Base-by-base conservation (phyloP, 305 asterid species). In the Fraxinus paxiana region DNA sequence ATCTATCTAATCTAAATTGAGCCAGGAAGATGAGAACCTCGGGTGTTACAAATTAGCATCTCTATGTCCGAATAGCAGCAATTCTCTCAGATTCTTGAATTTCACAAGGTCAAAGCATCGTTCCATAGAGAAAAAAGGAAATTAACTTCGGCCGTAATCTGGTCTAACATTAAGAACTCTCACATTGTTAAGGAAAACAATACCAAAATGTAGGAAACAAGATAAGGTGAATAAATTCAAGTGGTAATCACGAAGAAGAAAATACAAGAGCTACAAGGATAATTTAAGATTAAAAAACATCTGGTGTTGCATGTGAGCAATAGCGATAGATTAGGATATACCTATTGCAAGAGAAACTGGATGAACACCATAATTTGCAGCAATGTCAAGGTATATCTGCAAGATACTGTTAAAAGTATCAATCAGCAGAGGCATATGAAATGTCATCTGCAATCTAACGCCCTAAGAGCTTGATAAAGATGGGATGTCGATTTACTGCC, bases 301-400 rank as follows among this genome's bases (percentile, higher is more conserved):
- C 31, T 6, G 24, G 73, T 65, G 33, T 8, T 26, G 69, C 69
- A 56, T 18, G 30, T 5, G 28, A 56, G 30, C 30, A 56, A 56
- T 9, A 34, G 31, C 1, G 48, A 33, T n/a, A 63, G 69, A 10
- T 35, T 79, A 51, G 20, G 30, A 28, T 46, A 76, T 88, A 95
- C 97, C 97, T 86, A 93, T 87, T 70, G 98, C 92, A 51, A 93
- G 89, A 78, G 97, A 91, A 81, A 93, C 92, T 9, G 98, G 98
- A 80, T 88, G 97, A 78, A 95, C 51, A 35, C 88, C 88, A 80
- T 87, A 90, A 79, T 82, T 83, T 82, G 81, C 73, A 5, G 96
- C 93, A 73, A 92, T 89, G 81, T 89, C 85, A 46, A 89, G 72
- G 82, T 95, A 90, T 74, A 83, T 79, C 96, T 95, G 94, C 85